Evolutionary conservation across 768 basidiomycete genomes (phyloP), one percentile per base, ranked within the genome.

Genomic region (Mycena galericulata): DNA sequence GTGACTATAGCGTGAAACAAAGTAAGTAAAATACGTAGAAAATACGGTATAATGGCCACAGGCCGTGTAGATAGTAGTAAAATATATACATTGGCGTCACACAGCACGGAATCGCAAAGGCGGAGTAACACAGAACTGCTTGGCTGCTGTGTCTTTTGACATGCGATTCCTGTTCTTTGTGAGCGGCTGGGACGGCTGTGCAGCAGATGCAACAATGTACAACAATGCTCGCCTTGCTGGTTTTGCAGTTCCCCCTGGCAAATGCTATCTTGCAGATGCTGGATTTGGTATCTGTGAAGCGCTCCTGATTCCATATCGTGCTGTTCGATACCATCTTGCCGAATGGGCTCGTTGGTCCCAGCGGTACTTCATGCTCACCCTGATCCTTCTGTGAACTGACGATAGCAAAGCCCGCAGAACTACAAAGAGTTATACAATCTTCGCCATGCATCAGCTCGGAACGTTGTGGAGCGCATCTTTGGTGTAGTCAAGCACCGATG

Each of bases 381-480:
- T 50, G 34, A 57, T 30, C 56, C 66, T 56, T 62, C 49, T 67
- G 32, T 59, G 59, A 38, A 30, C 56, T 57, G 62, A 54, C 43
- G 22, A 50, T 34, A 62, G 64, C 57, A 26, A 49, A 80, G 80
- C 45, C 82, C 82, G 47, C 45, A 22, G 68, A 80, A 78, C 46
- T 68, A 76, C 34, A 72, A 84, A 71, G 81, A 85, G 68, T 67
- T 85, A 0, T 84, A 77, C 62, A 85, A 84, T 73, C 74, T 85
- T 3, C 73, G 77, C 24, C 82, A 85, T 74, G 75, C 81, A 8
- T 75, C 73, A 60, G 77, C 76, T 50, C 75, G 73, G 8, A 36
- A 36, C 14, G 14, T 36, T 36, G 34, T 36, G 6, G 34, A 36
- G 34, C 34, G 3, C 85, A 84, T 82, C 34, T 83, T 82, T 77